Conservation (phyloP, 1,139 yeast species). For the Hyphopichia pseudoburtonii region DNA sequence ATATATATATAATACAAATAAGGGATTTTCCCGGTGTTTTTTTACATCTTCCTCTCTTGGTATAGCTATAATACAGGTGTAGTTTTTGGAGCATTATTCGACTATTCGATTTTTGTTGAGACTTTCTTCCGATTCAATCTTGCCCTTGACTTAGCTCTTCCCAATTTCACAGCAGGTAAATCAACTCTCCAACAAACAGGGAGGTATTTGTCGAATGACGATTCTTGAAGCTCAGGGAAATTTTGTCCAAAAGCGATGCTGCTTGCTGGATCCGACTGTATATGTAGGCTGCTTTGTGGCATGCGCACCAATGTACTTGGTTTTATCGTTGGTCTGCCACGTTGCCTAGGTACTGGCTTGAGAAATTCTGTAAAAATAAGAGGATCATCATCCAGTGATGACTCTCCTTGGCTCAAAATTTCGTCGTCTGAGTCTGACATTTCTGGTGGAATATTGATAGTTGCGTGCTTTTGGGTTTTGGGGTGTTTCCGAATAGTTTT, state of each 20-base stretch:
- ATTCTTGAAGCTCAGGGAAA: background rate
- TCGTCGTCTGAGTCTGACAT: background rate
- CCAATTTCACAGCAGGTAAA: background rate
- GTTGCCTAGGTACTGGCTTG: background rate
- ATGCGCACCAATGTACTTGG: background rate
- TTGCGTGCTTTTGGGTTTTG: slow-evolving; percentile 2
- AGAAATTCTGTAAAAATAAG: slow-evolving; percentile 2
- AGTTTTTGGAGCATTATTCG: no score
- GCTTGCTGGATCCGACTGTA: background rate
- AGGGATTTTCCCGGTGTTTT: no score
- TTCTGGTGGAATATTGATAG: slow-evolving; percentile 1
- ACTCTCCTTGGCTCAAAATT: background rate
- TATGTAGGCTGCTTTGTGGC: background rate
- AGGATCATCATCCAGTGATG: slow-evolving; percentile 4
- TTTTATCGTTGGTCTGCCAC: slow-evolving; percentile 3
- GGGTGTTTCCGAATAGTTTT: no score
- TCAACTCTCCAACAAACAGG: slow-evolving; percentile 2
- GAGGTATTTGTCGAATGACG: background rate
- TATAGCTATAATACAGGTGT: no score
- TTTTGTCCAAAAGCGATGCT: slow-evolving; percentile 1
- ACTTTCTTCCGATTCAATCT: background rate
- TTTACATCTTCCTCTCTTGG: no score
- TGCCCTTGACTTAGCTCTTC: background rate
- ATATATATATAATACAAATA: no score
- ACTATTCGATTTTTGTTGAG: no score